A percentile compares a stretch with the other conserved stretches of the same genome.
phyloP scores from a whole-genome alignment of 2,329 filamentous ascomycete species.

The Diaporthe sp. region DNA sequence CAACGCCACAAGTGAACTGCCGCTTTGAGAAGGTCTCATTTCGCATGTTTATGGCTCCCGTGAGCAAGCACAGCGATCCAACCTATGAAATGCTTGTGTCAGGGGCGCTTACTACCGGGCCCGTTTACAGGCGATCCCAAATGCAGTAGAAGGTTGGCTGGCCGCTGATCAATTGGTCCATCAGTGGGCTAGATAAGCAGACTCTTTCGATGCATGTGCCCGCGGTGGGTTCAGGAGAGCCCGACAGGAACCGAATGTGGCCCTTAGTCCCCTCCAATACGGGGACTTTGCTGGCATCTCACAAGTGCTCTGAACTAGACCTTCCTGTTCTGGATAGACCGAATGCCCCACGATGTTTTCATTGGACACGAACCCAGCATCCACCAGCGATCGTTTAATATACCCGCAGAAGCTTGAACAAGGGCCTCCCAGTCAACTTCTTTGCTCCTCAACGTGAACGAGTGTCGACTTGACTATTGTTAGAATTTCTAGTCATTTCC shows the following conservation, averaged over 20 bases:
- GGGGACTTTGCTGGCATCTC: conserved; percentile 4
- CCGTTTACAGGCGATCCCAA: not conserved
- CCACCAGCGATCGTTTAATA: conserved; percentile 20
- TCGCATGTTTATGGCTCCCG: conserved; percentile 3
- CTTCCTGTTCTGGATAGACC: conserved; percentile 19
- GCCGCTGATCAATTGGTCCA: conserved; percentile 6
- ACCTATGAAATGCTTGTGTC: not conserved
- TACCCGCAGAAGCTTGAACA: not conserved
- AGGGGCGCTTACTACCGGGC: not conserved
- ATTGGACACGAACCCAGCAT: not conserved
- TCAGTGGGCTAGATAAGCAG: conserved; percentile 24
- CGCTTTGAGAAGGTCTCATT: conserved; percentile 39
- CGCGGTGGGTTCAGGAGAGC: conserved; percentile 20
- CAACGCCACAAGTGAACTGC: conserved; percentile 30
- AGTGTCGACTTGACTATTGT: not conserved
- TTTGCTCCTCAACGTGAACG: not conserved
- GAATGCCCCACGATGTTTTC: not conserved
- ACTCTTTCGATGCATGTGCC: conserved; percentile 1
- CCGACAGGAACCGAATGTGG: conserved; percentile 11
- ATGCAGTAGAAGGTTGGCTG: not conserved
- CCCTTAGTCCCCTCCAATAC: not conserved
- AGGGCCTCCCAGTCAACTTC: not conserved
- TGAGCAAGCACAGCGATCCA: conserved; percentile 1
- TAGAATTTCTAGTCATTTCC: not conserved
- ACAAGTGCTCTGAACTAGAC: not conserved